Percentiles rank a stretch among this genome's conserved stretches.
Conservation (phyloP, 78 protist genomes). For the Polysphondylium violaceum region DNA sequence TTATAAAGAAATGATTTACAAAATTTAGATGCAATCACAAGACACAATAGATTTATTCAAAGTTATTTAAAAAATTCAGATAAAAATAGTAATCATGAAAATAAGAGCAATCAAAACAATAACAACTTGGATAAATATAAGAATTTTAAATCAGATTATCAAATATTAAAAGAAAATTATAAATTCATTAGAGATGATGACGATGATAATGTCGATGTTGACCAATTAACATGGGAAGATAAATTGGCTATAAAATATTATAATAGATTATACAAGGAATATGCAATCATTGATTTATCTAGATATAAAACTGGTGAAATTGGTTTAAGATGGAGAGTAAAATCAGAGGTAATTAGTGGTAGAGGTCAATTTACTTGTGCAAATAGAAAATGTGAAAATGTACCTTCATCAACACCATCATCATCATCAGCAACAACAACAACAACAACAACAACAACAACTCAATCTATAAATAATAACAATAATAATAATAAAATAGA, state of each 20-base stretch:
- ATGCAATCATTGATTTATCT: slow-evolving; percentile 86
- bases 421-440: no score
- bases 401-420: no score
- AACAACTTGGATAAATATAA: slow-evolving; percentile 6
- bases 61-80: slow-evolving; percentile 1
- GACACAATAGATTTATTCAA: slow-evolving; percentile 37
- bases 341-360: slow-evolving; percentile 86
- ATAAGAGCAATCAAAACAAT: neutral
- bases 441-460: no score
- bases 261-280: slow-evolving; percentile 88
- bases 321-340: slow-evolving; percentile 91
- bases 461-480: neutral
- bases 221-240: slow-evolving; percentile 79
- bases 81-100: slow-evolving; percentile 2
- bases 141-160: slow-evolving; percentile 6
- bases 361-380: slow-evolving; percentile 89
- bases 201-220: slow-evolving; percentile 5
- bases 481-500: neutral
- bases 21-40: slow-evolving; percentile 12
- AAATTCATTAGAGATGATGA: slow-evolving; percentile 54
- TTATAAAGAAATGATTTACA: neutral
- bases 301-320: slow-evolving; percentile 68
- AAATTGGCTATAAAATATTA: slow-evolving; percentile 87
- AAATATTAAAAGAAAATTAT: slow-evolving; percentile 42
- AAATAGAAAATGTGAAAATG: slow-evolving; percentile 63